phyloP scores from a whole-genome alignment of 2,329 filamentous ascomycete species.

The Malbranchea cinnamomea region DNA sequence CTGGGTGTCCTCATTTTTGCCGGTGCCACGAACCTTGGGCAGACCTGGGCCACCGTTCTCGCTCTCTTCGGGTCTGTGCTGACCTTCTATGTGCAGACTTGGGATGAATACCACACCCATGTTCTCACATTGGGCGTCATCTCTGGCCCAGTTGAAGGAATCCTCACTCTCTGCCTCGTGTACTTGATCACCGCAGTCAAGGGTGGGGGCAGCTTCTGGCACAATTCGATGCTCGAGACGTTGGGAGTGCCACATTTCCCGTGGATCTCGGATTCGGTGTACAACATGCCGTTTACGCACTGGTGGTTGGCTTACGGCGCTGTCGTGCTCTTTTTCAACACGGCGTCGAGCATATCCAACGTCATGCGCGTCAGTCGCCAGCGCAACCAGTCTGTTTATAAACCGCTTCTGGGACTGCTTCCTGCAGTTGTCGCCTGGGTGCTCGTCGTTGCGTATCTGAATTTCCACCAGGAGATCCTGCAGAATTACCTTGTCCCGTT shows the following conservation, averaged over 20 bases:
- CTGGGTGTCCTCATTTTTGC: slow-evolving; percentile 87
- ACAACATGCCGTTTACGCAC: slow-evolving; percentile 72
- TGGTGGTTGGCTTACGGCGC: slow-evolving; percentile 85
- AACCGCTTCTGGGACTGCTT: slow-evolving; percentile 60
- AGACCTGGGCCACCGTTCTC: slow-evolving; percentile 77
- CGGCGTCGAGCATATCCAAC: slow-evolving; percentile 55
- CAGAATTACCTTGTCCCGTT: slow-evolving; percentile 78
- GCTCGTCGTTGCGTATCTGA: slow-evolving; percentile 63
- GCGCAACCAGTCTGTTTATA: slow-evolving; percentile 47
- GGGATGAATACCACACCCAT: slow-evolving; percentile 98
- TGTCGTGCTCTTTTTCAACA: slow-evolving; percentile 72
- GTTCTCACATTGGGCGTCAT: slow-evolving; percentile 83
- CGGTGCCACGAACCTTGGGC: slow-evolving; percentile 80
- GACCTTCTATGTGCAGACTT: slow-evolving; percentile 98
- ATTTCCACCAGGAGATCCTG: slow-evolving; percentile 71
- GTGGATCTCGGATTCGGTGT: slow-evolving; percentile 55
- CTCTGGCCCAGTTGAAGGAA: slow-evolving; percentile 88
- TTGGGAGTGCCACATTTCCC: slow-evolving; percentile 50
- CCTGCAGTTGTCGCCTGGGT: slow-evolving; percentile 70
- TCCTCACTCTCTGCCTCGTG: slow-evolving; percentile 67
- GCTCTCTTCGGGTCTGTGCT: slow-evolving; percentile 70
- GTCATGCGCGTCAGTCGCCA: slow-evolving; percentile 68
- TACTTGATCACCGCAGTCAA: slow-evolving; percentile 72
- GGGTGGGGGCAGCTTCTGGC: slow-evolving; percentile 88
- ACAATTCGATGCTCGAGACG: slow-evolving; percentile 60